A percentile compares a stretch with the other conserved stretches of the same genome.
These are phyloP conservation scores for Clohesyomyces aquaticus DNA, from an alignment of 495 filamentous ascomycete species.

Conservation along the genomic window DNA sequence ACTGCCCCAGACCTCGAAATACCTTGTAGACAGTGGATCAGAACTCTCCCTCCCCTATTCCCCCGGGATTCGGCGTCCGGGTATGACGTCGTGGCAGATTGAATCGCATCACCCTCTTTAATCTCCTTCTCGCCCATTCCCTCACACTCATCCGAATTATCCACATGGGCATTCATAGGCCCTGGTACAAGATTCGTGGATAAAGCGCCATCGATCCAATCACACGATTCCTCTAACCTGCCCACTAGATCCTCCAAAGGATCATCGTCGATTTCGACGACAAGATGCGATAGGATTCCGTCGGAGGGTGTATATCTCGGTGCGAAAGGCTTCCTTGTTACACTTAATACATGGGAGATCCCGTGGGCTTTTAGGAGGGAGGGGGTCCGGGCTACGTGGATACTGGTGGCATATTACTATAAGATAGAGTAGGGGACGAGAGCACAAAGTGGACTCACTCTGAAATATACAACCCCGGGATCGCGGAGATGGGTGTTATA, in stretches of 20 bases:
- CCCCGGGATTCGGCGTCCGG: neutral
- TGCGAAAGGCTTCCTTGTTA: neutral
- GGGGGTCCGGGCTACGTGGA: neutral
- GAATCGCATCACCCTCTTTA: no score
- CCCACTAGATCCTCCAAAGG: slow-evolving; percentile 11
- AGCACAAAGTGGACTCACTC: neutral
- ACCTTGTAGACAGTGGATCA: slow-evolving; percentile 24
- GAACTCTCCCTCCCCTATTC: neutral
- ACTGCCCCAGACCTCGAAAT: slow-evolving; percentile 13
- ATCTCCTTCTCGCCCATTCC: no score
- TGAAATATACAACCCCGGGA: slow-evolving; percentile 14
- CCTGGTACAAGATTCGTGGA: no score
- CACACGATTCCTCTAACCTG: slow-evolving; percentile 2
- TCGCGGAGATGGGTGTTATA: slow-evolving; percentile 1
- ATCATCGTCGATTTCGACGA: slow-evolving; percentile 20
- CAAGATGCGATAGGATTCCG: neutral
- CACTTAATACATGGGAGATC: slow-evolving; percentile 19
- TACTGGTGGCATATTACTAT: slow-evolving; percentile 1
- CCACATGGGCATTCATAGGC: neutral
- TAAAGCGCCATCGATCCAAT: slow-evolving; percentile 20
- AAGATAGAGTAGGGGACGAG: neutral
- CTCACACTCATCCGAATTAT: neutral
- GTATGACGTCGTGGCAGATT: no score
- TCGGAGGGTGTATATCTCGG: neutral
- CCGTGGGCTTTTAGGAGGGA: neutral